Evolutionary conservation across 805 yeast species (phyloP).

Genomic region (Ogataea minuta): DNA sequence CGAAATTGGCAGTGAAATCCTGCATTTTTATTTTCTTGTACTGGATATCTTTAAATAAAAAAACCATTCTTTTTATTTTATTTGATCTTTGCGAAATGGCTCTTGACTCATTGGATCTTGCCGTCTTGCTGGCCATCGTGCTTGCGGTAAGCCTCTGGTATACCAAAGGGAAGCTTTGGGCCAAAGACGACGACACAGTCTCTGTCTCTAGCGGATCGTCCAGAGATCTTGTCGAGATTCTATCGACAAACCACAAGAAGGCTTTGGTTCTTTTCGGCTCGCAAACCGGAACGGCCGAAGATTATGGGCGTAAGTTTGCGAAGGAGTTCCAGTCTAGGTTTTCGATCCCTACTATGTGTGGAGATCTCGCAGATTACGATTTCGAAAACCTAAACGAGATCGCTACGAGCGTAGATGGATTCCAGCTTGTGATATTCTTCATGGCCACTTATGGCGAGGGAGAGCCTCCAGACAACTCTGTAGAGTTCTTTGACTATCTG

Average conservation of each 20-base stretch:
- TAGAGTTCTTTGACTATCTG: conserved; percentile 68
- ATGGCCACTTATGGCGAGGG: conserved; percentile 98
- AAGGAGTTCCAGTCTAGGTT: conserved; percentile 83
- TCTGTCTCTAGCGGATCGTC: conserved; percentile 38
- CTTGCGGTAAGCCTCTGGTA: conserved; percentile 65
- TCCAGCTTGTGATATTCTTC: conserved; percentile 54
- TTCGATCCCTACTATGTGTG: conserved; percentile 78
- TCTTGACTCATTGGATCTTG: conserved; percentile 68
- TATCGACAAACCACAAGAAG: conserved; percentile 64
- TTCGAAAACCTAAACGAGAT: conserved; percentile 70
- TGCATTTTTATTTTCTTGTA: conserved; percentile 11
- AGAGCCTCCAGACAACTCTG: conserved; percentile 96
- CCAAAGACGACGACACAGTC: conserved; percentile 21
- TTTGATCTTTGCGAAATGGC: conserved; percentile 42
- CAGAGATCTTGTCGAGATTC: conserved; percentile 56
- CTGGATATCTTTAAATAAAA: conserved; percentile 7
- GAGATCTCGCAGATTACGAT: conserved; percentile 87
- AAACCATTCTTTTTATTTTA: background rate
- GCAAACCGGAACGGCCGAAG: conserved; percentile 99
- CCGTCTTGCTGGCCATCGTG: conserved; percentile 64
- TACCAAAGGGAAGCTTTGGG: conserved; percentile 59
- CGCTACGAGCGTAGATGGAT: conserved; percentile 55
- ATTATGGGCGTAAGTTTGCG: conserved; percentile 85
- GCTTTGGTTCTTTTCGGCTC: conserved; percentile 86
- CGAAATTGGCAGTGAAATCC: conserved; percentile 3